Evolutionary conservation across 202 grass and related monocot genomes (phyloP), one percentile per base, ranked within the genome.

Genomic region (Eragrostis tef): DNA sequence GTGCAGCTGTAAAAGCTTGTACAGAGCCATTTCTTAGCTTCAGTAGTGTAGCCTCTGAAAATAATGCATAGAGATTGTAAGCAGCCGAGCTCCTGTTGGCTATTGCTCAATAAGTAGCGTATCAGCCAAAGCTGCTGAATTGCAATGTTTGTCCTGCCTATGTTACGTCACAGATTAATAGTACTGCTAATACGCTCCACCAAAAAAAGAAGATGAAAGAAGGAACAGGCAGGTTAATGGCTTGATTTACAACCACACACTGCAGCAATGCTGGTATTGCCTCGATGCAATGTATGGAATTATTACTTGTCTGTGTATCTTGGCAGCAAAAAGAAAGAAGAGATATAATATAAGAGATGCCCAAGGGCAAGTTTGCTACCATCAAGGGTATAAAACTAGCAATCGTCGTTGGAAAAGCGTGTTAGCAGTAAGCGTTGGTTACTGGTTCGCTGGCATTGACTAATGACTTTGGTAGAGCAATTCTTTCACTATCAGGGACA

Each of bases 351-450:
- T 6, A 44, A 43, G 10, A 22, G 52, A 58, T 67, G 52, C 19
- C n/a, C 31, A 24, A 74, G 39, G 3, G 11, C 52, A 74, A 58
- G 34, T 58, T 58, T 74, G 52, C 52, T 57, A 58, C 52, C 19
- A 43, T 74, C n/a, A 43, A 26, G 10, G 14, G 9, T 12, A 60
- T 16, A 57, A 57, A 57, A 57, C 3, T 12, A 6, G 21, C 26
- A 60, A 5, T 11, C 21, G 4, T 61, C n/a, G n/a, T 13, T 26
- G 10, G 57, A 61, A 61, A 61, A 61, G 9, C 57, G 57, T 61
- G 57, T 61, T 26, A 61, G 11, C 22, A 26, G 57, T 25, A 0
- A 26, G 54, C 4, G n/a, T 24, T 58, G 11, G 57, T 61, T 6
- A 26, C 24, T 13, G 57, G 57, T 6, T 61, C 11, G 4, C 27